These are phyloP conservation scores for Plasmodium vinckei DNA, from an alignment of 169 alveolate species.

Conservation along the genomic window DNA sequence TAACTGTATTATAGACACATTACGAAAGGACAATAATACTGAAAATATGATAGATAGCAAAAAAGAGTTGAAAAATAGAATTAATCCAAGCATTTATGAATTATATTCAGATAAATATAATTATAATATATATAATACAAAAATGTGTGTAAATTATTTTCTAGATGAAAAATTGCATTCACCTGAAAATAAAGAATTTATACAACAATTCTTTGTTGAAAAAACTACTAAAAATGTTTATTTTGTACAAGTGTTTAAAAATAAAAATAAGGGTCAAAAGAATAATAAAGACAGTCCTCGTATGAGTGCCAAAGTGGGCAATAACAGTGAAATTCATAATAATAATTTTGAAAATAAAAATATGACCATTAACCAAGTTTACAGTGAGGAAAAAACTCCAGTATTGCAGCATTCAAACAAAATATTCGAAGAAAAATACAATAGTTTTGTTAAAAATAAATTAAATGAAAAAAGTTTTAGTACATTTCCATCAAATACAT, in stretches of 20 bases:
- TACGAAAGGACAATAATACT: slow-evolving; percentile 29
- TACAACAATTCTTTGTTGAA: slow-evolving; percentile 51
- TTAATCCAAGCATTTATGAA: slow-evolving; percentile 38
- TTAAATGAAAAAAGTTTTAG: too few species aligned
- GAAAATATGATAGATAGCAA: slow-evolving; percentile 4
- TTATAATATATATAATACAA: slow-evolving; percentile 46
- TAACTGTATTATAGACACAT: slow-evolving; percentile 56
- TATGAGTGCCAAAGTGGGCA: not conserved
- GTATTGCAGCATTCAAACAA: not conserved
- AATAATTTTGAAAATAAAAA: too few species aligned
- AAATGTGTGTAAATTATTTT: slow-evolving; percentile 63
- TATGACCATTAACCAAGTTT: too few species aligned
- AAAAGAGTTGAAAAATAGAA: slow-evolving; percentile 8
- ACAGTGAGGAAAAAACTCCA: not conserved
- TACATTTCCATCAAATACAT: not conserved
- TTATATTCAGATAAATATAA: slow-evolving; percentile 52
- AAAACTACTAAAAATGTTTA: slow-evolving; percentile 21
- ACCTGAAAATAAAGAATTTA: slow-evolving; percentile 53
- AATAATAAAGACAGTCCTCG: not conserved
- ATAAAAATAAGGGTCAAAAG: slow-evolving; percentile 2
- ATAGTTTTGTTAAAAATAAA: too few species aligned
- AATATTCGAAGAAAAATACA: not conserved
- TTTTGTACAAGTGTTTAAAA: slow-evolving; percentile 52
- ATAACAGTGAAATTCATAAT: not conserved
- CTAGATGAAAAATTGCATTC: slow-evolving; percentile 66